Evolutionary conservation across 345 rosid genomes (phyloP).

Genomic region (Sisymbrium altissimum): DNA sequence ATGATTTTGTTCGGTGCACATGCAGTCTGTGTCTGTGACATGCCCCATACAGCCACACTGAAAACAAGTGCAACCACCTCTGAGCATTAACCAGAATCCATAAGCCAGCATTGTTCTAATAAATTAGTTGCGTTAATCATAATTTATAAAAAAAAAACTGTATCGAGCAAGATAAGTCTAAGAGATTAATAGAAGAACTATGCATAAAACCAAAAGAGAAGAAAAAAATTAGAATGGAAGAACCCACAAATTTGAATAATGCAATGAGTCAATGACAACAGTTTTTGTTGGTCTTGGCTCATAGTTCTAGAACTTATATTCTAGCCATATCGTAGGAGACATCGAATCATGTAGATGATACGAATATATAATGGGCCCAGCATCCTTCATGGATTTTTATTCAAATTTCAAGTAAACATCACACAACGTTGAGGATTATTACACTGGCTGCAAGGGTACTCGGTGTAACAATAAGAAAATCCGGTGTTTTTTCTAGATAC

Average conservation of each 20-base stretch:
- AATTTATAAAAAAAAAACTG: neutral
- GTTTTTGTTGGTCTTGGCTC: constrained; percentile 21
- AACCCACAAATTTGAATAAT: neutral
- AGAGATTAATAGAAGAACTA: neutral
- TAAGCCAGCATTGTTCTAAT: neutral
- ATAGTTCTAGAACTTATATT: neutral
- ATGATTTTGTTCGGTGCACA: neutral
- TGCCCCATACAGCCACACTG: neutral
- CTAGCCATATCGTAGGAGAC: neutral
- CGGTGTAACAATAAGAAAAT: neutral
- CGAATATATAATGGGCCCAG: neutral
- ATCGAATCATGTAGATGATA: neutral
- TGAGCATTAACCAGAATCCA: neutral
- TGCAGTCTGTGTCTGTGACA: neutral
- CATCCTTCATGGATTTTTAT: neutral
- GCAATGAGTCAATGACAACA: constrained; percentile 11
- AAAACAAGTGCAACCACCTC: neutral
- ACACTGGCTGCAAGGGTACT: neutral
- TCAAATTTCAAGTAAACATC: neutral
- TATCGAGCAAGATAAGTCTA: neutral
- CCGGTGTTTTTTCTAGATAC: too few species aligned
- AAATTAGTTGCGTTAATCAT: neutral
- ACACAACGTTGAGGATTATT: neutral
- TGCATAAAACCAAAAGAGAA: neutral
- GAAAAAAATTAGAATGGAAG: neutral